Evolutionary conservation across 306 rosid genomes (phyloP), one percentile per base, ranked within the genome.

Genomic region (Parietaria judaica): DNA sequence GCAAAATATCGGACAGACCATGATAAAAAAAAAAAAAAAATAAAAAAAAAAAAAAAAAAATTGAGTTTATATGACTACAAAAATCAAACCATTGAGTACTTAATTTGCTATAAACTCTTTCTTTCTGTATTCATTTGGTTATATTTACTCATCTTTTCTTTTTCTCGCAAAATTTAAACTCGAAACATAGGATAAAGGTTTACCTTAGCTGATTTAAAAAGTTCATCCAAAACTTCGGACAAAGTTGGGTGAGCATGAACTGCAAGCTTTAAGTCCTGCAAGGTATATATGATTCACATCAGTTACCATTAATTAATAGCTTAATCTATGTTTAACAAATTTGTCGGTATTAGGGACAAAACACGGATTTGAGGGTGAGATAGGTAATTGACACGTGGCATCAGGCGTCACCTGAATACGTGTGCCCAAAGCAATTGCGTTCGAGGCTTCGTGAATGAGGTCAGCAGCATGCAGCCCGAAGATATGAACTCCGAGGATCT

Each of bases 391-490:
- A 23, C 31, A 23, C 31, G 31, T 11, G 36, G 36, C 14, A 3
- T 51, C 31, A 50, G 14, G 34, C 53, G 41, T 71, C 55, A 88
- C 96, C 83, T 88, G 96, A 80, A 92, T 82, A 36, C 88, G 85
- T 44, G 96, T 88, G 58, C 95, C 95, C 57, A 92, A 68, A 48
- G 96, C 95, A 39, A 92, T 88, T 41, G 96, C 96, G 57, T 92
- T 92, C 57, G 99, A 92, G 63, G 96, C 99, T 84, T 92, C 99
- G 11, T 92, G 99, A 61, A 92, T 92, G 64, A 92, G 99, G 77
- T 92, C 99, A 23, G 99, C 99, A n/a, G 99, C 99, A 59, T 92
- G 99, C 83, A 92, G 75, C 71, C 99, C 99, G 53, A 92, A 88
- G 65, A 92, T 92, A 63, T 92, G 99, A 59, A 88, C 99, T 47